Base-by-base conservation (phyloP, 2,329 filamentous ascomycete species). In the Aspergillus ustus region DNA sequence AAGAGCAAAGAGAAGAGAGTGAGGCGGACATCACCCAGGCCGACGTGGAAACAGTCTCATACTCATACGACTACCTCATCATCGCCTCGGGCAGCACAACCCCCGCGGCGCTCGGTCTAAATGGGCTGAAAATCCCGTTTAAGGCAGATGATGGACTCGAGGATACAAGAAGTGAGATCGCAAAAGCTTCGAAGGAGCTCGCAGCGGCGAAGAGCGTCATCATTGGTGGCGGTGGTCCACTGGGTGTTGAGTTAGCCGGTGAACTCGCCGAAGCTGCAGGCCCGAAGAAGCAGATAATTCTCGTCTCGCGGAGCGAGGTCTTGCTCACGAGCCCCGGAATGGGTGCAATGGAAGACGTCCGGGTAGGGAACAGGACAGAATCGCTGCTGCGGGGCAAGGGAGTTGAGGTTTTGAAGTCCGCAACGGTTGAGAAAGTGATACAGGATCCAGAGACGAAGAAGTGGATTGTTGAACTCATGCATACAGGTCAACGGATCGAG, bases 21-120 rank as follows among this genome's bases (percentile, higher is more conserved):
- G 22, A 25, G 22, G 22, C 2, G 22, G 22, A 25, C 22, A 25
- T 25, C 22, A 25, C 22, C 22, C 2, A 4, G 22, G 22, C 22
- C 22, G 22, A 25, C 22, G 22, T 25, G 22, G 9, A 63, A 52
- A n/a, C 60, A 48, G 52, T 62, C 51, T 22, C 66, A 4, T 64
- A 87, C 11, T 59, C 74, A 2, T 87, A 84, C 69, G 80, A 86
- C 65, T 81, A 83, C n/a, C 76, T 87, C 2, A 75, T 87, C 52
- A 81, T 87, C 61, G 84, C 84, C 8, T 85, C 84, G 0, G 85
- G 85, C 7, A 81, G 81, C 44, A 78, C 69, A 13, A 83, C 84
- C 28, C 4, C 4, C 11, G 28, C 51, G 4, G 75, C 80, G 0
- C 50, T 61, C 76, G 66, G 58, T 75, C 4, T 7, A 1, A 44